Conservation (phyloP, 371 early-diverging fungal species). For the Actinomucor elegans region DNA sequence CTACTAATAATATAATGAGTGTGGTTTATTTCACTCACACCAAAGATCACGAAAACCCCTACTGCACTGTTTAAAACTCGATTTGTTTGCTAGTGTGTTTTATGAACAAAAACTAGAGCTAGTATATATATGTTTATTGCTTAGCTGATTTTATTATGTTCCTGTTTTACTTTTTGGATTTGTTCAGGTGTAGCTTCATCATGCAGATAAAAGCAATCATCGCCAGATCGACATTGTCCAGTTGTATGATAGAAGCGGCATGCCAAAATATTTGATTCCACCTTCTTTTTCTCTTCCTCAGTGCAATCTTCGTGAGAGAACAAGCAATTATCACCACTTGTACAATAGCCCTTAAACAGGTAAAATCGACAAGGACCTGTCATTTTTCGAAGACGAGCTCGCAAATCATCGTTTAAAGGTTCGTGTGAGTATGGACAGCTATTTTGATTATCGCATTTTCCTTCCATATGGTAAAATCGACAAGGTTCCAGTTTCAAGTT, state of each 20-base stretch:
- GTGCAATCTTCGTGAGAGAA: conserved; percentile 24
- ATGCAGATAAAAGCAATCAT: conserved; percentile 24
- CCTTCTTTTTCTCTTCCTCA: conserved; percentile 1
- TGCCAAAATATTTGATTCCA: conserved; percentile 13
- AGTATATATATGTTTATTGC: too few species aligned
- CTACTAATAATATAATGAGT: too few species aligned
- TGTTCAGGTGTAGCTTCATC: conserved; percentile 10
- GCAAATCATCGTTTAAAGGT: conserved; percentile 8
- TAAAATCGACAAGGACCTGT: conserved; percentile 40
- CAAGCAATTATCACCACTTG: conserved; percentile 25
- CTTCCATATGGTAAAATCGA: conserved; percentile 33
- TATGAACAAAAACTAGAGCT: too few species aligned
- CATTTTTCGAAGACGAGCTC: conserved; percentile 12
- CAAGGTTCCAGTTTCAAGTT: conserved; percentile 38
- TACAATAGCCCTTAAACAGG: conserved; percentile 41
- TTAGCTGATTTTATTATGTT: neutral
- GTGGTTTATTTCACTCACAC: too few species aligned
- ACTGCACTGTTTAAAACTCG: too few species aligned
- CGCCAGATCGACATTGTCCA: conserved; percentile 16
- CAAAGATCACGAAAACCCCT: too few species aligned
- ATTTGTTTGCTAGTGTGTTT: too few species aligned
- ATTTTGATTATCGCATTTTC: conserved; percentile 18
- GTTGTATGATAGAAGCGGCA: conserved; percentile 17
- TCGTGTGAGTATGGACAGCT: conserved; percentile 37
- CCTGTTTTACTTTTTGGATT: neutral